Conservation (phyloP, 2,329 filamentous ascomycete species). For the Penicillium sp. region DNA sequence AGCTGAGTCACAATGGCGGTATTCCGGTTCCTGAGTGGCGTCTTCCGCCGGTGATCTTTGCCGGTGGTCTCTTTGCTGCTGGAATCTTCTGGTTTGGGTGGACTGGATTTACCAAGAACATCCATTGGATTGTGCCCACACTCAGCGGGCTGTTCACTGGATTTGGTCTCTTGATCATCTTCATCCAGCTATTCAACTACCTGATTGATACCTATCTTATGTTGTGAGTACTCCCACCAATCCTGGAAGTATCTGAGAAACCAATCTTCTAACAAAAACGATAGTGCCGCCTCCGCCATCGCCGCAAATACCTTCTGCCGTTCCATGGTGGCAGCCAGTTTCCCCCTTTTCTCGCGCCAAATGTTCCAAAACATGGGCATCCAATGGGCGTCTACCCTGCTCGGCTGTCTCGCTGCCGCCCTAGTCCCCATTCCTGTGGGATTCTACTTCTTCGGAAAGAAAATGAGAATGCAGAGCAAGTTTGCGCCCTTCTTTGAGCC, state of each 20-base stretch:
- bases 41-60: conserved; percentile 56
- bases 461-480: conserved; percentile 26
- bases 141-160: conserved; percentile 56
- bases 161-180: conserved; percentile 61
- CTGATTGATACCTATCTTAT: conserved; percentile 62
- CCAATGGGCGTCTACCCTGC: conserved; percentile 40
- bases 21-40: conserved; percentile 61
- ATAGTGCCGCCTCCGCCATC: conserved; percentile 53
- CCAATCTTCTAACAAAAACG: conserved; percentile 8
- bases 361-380: conserved; percentile 52
- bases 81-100: conserved; percentile 80
- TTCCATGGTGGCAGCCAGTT: conserved; percentile 52
- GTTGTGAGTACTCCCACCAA: conserved; percentile 41
- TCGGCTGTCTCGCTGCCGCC: conserved; percentile 39
- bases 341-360: conserved; percentile 58
- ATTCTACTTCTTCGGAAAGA: conserved; percentile 38
- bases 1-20: conserved; percentile 60
- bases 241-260: not conserved
- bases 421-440: conserved; percentile 42
- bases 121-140: conserved; percentile 46
- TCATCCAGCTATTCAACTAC: conserved; percentile 61
- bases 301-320: conserved; percentile 59
- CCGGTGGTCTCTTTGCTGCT: conserved; percentile 55
- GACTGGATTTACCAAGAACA: conserved; percentile 57
- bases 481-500: conserved; percentile 48